Percentiles rank a stretch among this genome's conserved stretches.
Evolutionary conservation across 495 filamentous ascomycete genomes (phyloP).

Genomic region (Immersiella caudata): DNA sequence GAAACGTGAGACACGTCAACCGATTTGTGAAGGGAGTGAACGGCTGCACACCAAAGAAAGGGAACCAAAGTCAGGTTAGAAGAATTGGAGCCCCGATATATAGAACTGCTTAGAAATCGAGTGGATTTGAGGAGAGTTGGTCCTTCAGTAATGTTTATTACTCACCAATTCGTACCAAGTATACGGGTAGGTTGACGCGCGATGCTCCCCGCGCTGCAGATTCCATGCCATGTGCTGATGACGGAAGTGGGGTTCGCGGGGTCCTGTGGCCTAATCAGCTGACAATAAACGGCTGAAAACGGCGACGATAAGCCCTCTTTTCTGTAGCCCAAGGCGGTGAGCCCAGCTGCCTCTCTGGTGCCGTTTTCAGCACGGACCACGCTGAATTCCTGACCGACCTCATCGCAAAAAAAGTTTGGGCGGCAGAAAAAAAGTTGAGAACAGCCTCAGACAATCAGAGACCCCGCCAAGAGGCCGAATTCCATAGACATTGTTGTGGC

Average conservation of each 20-base stretch:
- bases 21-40: background rate
- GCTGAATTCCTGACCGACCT: slow-evolving; percentile 33
- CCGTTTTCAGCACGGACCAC: slow-evolving; percentile 32
- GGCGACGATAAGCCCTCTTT: background rate
- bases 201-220: background rate
- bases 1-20: background rate
- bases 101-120: background rate
- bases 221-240: background rate
- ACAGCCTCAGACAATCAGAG: slow-evolving; percentile 19
- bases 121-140: background rate
- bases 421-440: slow-evolving; percentile 41
- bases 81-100: background rate
- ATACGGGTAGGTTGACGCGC: background rate
- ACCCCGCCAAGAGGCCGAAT: background rate
- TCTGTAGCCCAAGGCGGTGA: slow-evolving; percentile 10
- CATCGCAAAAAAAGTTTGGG: slow-evolving; percentile 27
- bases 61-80: background rate
- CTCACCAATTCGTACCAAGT: background rate
- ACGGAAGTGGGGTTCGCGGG: slow-evolving; percentile 3
- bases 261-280: background rate
- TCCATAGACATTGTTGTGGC: slow-evolving; percentile 18
- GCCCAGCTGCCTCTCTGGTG: background rate
- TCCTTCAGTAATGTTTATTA: background rate
- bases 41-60: background rate
- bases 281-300: background rate